Percentiles rank a stretch among this genome's conserved stretches.
These are phyloP conservation scores for Hygrocybe punicea DNA, from an alignment of 768 basidiomycete genomes.

Conservation along the genomic window DNA sequence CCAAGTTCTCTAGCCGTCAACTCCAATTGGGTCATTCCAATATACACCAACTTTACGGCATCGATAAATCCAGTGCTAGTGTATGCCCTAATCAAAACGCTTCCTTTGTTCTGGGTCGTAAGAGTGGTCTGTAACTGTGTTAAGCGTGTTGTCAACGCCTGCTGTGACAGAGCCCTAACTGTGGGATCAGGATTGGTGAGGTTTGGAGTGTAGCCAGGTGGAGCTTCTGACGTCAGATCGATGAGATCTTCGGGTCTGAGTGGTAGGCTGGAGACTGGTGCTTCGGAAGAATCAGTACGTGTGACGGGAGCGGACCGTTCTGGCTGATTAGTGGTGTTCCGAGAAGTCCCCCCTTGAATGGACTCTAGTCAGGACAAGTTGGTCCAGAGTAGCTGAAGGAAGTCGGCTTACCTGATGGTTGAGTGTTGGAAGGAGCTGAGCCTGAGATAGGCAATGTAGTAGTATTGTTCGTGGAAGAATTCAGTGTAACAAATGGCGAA, in stretches of 20 bases:
- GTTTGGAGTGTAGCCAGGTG: background rate
- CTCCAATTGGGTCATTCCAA: constrained; percentile 4
- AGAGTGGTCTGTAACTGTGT: constrained; percentile 2
- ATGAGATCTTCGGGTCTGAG: background rate
- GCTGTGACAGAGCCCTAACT: constrained; percentile 1
- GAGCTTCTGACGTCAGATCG: background rate
- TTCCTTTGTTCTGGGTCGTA: constrained; percentile 3
- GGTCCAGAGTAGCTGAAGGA: background rate
- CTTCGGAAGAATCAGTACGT: background rate
- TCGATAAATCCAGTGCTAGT: background rate
- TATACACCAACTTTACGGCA: constrained; percentile 2
- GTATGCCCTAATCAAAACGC: constrained; percentile 2
- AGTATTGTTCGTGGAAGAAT: too few species aligned
- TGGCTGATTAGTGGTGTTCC: background rate
- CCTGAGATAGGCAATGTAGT: too few species aligned
- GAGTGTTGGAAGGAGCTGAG: too few species aligned
- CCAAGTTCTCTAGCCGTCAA: constrained; percentile 7
- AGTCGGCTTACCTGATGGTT: constrained; percentile 2
- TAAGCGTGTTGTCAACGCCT: constrained; percentile 3
- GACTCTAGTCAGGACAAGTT: background rate
- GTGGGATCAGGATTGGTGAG: background rate
- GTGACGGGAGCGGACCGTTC: background rate
- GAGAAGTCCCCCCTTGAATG: background rate
- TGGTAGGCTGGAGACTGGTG: background rate
- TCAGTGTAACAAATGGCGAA: too few species aligned